Evolutionary conservation across 106 monocot species (phyloP), one percentile per base, ranked within the genome.

Genomic region (Apostasia ramifera): DNA sequence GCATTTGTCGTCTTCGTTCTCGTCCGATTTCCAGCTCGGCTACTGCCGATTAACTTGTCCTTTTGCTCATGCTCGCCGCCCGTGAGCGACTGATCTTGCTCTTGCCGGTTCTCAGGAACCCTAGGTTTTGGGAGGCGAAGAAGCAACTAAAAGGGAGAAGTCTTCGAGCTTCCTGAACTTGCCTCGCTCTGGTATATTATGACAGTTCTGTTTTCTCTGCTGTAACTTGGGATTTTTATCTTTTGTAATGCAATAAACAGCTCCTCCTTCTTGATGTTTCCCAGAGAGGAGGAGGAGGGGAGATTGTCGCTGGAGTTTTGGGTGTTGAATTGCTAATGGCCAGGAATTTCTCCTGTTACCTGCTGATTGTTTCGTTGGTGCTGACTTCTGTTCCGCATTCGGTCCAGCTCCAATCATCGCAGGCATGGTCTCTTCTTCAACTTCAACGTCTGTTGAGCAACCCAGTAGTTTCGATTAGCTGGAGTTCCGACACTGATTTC

Each of bases 351-450:
- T 38, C 44, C 44, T 72, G 68, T 41, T 68, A 38, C 54, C 44
- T 68, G 9, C 57, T 79, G 7, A 40, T 79, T 15, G 53, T 74
- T 7, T 64, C 26, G 4, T 9, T 75, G 49, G 37, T 77, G 41
- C 44, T 71, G 41, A 40, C 68, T 42, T 72, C 76, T 1, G 41
- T 88, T 50, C 83, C 77, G 1, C 43, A 8, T 51, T 73, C 88
- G 11, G 61, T 64, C 76, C 85, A 90, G 55, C 76, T 93, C 37
- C 87, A 93, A 77, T 85, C 98, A 55, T 93, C 92, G 5, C 98
- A 98, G 78, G 66, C 85, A 39, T 93, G 92, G 93, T 81, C 93
- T 40, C 81, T 98, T 7, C 85, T 92, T 3, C 60, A 83, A 69
- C 81, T 98, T 63, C 84, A 82, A 70, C 84, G 67, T 45, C 79